Percentiles rank a stretch among this genome's conserved stretches.
These are phyloP conservation scores for Spencermartinsiella ligniputridi DNA, from an alignment of 1,139 yeast species.

Conservation along the genomic window DNA sequence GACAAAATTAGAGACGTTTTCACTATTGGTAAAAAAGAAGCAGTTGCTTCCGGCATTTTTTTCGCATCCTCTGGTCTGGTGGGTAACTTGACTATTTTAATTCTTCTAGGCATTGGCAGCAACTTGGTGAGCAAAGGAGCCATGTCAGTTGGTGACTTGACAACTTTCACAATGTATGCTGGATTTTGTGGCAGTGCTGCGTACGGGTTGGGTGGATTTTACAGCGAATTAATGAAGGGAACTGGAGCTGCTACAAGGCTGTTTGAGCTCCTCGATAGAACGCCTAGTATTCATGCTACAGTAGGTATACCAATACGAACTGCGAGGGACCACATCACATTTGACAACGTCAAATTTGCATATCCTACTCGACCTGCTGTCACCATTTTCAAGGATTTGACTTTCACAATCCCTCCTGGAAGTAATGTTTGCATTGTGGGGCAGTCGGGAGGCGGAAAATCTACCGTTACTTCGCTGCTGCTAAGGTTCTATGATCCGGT, in stretches of 20 bases:
- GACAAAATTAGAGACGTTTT: conserved; percentile 70
- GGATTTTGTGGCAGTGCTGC: conserved; percentile 89
- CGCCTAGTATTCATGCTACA: conserved; percentile 63
- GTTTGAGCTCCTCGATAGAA: conserved; percentile 78
- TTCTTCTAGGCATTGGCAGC: conserved; percentile 77
- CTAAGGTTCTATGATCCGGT: conserved; percentile 78
- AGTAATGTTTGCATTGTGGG: conserved; percentile 93
- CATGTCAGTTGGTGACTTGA: conserved; percentile 80
- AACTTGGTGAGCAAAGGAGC: conserved; percentile 66
- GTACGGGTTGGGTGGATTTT: conserved; percentile 84
- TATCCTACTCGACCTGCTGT: conserved; percentile 86
- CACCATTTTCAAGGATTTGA: conserved; percentile 58
- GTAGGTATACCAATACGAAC: conserved; percentile 46
- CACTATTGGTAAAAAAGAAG: conserved; percentile 72
- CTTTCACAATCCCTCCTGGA: conserved; percentile 70
- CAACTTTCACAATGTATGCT: conserved; percentile 91
- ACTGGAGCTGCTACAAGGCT: conserved; percentile 93
- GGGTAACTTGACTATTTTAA: conserved; percentile 75
- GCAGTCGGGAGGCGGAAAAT: conserved; percentile 94
- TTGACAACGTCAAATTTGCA: conserved; percentile 62
- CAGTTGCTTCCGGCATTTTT: conserved; percentile 58
- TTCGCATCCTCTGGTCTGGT: conserved; percentile 73
- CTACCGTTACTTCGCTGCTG: conserved; percentile 77
- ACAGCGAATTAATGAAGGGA: conserved; percentile 93
- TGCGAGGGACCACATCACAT: conserved; percentile 51